A percentile compares a stretch with the other conserved stretches of the same genome.
These are phyloP conservation scores for Symmetrospora coprosmae DNA, from an alignment of 768 basidiomycete genomes.

Conservation along the genomic window DNA sequence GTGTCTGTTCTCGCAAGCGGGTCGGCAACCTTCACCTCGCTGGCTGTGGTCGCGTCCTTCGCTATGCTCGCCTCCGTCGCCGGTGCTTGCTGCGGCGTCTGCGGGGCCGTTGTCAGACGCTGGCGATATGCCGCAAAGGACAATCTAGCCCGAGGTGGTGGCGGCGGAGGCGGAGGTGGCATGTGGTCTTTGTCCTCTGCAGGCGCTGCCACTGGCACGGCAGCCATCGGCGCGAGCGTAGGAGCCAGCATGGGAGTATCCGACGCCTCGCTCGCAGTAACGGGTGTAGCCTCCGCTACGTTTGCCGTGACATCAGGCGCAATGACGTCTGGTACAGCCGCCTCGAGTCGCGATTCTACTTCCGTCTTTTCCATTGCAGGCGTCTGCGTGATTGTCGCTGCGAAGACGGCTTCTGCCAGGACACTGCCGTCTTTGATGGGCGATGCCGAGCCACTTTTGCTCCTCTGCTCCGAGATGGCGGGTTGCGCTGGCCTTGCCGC, in stretches of 20 bases:
- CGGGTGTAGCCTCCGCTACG: neutral
- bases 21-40: neutral
- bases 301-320: too few relatives aligned
- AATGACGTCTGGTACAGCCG: neutral
- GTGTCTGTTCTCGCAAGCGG: neutral
- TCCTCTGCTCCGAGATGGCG: too few relatives aligned
- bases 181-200: too few relatives aligned
- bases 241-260: neutral
- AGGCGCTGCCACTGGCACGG: too few relatives aligned
- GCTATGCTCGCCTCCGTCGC: neutral
- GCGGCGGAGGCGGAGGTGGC: neutral
- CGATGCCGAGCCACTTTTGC: neutral
- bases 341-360: neutral
- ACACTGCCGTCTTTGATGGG: neutral
- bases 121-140: constrained; percentile 16
- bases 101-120: neutral
- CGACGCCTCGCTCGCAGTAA: neutral
- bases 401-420: neutral
- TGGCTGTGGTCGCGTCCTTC: neutral
- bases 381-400: neutral
- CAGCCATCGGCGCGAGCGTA: neutral
- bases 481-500: too few relatives aligned
- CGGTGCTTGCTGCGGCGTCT: neutral
- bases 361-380: neutral
- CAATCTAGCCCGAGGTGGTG: neutral